phyloP scores from a whole-genome alignment of 2,329 filamentous ascomycete species.

The Ophiostoma populinum region DNA sequence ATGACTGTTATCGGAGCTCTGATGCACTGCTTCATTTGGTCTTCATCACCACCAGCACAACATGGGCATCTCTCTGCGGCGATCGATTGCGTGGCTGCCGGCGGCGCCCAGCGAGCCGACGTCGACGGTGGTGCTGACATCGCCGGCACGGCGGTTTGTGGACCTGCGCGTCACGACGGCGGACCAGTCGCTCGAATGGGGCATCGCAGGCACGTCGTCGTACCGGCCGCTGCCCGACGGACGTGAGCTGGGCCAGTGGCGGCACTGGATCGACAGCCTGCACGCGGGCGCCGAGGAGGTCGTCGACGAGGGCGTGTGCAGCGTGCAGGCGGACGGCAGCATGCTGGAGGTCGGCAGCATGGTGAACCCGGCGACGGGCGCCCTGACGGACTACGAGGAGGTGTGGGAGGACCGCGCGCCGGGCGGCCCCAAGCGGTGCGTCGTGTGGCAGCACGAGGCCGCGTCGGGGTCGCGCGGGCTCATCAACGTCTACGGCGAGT shows the following conservation, averaged over 20 bases:
- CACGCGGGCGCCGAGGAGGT: slow-evolving; percentile 20
- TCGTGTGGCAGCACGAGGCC: slow-evolving; percentile 25
- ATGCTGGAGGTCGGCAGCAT: slow-evolving; percentile 42
- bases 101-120: slow-evolving; percentile 39
- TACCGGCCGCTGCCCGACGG: slow-evolving; percentile 15
- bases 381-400: slow-evolving; percentile 44
- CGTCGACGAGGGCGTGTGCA: slow-evolving; percentile 40
- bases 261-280: slow-evolving; percentile 43
- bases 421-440: slow-evolving; percentile 13
- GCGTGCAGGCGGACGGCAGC: slow-evolving; percentile 21
- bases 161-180: slow-evolving; percentile 34
- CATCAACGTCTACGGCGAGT: slow-evolving; percentile 34
- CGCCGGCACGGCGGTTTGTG: slow-evolving; percentile 37
- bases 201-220: slow-evolving; percentile 39
- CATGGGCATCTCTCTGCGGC: slow-evolving; percentile 37
- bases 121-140: slow-evolving; percentile 46
- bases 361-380: slow-evolving; percentile 37
- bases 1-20: too few relatives aligned
- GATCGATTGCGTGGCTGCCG: slow-evolving; percentile 41
- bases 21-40: too few relatives aligned
- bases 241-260: slow-evolving; percentile 26
- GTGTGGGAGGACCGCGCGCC: slow-evolving; percentile 34
- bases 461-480: slow-evolving; percentile 24
- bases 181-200: slow-evolving; percentile 38
- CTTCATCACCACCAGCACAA: background rate